phyloP scores from a whole-genome alignment of 2,329 filamentous ascomycete species.

The Trichoderma endophyticum region DNA sequence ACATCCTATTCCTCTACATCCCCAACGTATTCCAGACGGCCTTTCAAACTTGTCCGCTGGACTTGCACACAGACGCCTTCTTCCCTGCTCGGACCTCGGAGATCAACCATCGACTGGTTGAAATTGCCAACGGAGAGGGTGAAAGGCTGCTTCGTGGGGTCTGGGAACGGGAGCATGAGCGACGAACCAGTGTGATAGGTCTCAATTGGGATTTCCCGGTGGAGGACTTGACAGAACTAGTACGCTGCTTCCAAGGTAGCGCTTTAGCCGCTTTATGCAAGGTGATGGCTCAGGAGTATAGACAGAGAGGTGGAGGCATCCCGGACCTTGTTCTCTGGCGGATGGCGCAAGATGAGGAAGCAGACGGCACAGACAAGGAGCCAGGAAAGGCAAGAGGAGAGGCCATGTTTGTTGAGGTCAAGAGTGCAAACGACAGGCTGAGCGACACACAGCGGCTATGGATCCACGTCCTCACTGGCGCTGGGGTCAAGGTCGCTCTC shows the following conservation, averaged over 20 bases:
- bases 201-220: constrained; percentile 86
- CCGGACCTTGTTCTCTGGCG: constrained; percentile 93
- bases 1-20: constrained; percentile 87
- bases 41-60: constrained; percentile 90
- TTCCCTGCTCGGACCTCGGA: constrained; percentile 81
- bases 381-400: constrained; percentile 46
- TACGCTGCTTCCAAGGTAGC: constrained; percentile 71
- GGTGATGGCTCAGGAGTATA: constrained; percentile 94
- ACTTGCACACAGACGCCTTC: constrained; percentile 90
- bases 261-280: constrained; percentile 84
- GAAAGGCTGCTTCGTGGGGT: constrained; percentile 63
- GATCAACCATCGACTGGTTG: constrained; percentile 81
- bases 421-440: constrained; percentile 84
- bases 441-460: constrained; percentile 95
- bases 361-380: constrained; percentile 20
- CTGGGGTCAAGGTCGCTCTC: constrained; percentile 81
- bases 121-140: constrained; percentile 81
- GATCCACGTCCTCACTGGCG: constrained; percentile 88
- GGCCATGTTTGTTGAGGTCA: constrained; percentile 76
- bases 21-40: constrained; percentile 97
- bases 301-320: constrained; percentile 78
- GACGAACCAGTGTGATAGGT: constrained; percentile 81
- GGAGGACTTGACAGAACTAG: constrained; percentile 75
- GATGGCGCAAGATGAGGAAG: constrained; percentile 26
- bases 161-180: constrained; percentile 64